Base-by-base conservation (phyloP, 306 rosid species). In the Cicer arietinum region DNA sequence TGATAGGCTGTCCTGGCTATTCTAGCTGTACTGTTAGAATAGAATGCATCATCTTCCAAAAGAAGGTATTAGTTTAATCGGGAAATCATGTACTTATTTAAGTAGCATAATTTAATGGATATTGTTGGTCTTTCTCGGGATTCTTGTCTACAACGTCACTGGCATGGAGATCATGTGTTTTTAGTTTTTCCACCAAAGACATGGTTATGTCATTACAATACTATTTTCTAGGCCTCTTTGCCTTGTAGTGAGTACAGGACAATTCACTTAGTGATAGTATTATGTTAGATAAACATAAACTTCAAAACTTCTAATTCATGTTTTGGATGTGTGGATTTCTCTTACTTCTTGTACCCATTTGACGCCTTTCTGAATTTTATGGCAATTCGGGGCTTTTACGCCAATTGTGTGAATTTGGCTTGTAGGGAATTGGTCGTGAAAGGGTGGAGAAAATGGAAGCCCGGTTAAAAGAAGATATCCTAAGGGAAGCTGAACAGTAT, bases 361-460 rank as follows among this genome's bases (percentile, higher is more conserved):
- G 65, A 64, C 10, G 63, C 7, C 78, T 66, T 61, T 60, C 62
- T 43, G 61, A 62, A 81, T 76, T 76, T 63, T 22, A 35, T 41
- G 39, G 6, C 52, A 57, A 43, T 66, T 58, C 20, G 53, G 46
- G 25, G 68, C 10, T 46, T 58, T 77, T 51, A 35, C 20, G 13
- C 74, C 56, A 77, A 50, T 84, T 45, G 71, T 13, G 61, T 77
- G 80, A 81, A 71, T 61, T 66, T 69, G 74, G 56, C 46, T 82
- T 85, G 48, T 82, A 92, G 98, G 98, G 98, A 40, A 92, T 92
- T 82, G 96, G 82, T 70, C 88, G 98, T 69, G 90, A 88, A 77
- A 84, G 98, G 77, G 94, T 92, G 74, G 98, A 92, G 90, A 86
- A 91, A 69, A 92, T 92, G 98, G 98, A 92, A 77, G 92, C 94